Percentiles rank a stretch among this genome's conserved stretches.
phyloP scores from a whole-genome alignment of 78 protist species.

The Cavenderia fasciculata region DNA sequence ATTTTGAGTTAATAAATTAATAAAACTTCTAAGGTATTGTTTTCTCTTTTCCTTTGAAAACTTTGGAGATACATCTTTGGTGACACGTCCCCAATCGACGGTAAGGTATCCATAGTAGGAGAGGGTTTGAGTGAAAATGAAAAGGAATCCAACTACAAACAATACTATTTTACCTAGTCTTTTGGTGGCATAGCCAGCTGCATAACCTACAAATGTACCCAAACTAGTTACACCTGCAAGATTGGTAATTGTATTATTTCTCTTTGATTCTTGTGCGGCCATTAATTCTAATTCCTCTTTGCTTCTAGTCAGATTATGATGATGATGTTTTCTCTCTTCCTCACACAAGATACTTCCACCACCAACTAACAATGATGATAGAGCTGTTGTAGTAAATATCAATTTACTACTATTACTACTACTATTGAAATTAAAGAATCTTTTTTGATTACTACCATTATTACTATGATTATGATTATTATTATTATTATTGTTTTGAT shows the following conservation, averaged over 20 bases:
- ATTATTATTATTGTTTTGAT: too few species aligned
- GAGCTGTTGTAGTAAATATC: too few species aligned
- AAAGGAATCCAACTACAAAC: conserved; percentile 41
- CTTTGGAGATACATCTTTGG: conserved; percentile 3
- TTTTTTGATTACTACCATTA: too few species aligned
- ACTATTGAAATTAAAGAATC: too few species aligned
- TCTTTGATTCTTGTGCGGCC: too few species aligned
- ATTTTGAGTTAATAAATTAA: conserved; percentile 30
- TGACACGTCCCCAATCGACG: conserved; percentile 55
- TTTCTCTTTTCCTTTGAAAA: conserved; percentile 63
- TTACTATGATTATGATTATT: too few species aligned
- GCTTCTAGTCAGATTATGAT: neutral
- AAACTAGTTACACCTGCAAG: conserved; percentile 31
- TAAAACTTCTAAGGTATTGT: neutral
- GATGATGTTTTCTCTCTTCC: neutral
- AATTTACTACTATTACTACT: too few species aligned
- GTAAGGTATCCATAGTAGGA: conserved; percentile 63
- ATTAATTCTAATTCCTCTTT: too few species aligned
- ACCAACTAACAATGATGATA: too few species aligned
- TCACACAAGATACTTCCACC: neutral
- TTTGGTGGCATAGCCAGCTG: conserved; percentile 56
- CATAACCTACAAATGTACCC: conserved; percentile 50
- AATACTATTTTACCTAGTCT: conserved; percentile 31
- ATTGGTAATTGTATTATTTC: neutral
- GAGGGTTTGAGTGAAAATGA: conserved; percentile 42